A percentile compares a stretch with the other conserved stretches of the same genome.
These are phyloP conservation scores for Fimicolochytrium jonesii DNA, from an alignment of 192 early-diverging fungal species.

Conservation along the genomic window DNA sequence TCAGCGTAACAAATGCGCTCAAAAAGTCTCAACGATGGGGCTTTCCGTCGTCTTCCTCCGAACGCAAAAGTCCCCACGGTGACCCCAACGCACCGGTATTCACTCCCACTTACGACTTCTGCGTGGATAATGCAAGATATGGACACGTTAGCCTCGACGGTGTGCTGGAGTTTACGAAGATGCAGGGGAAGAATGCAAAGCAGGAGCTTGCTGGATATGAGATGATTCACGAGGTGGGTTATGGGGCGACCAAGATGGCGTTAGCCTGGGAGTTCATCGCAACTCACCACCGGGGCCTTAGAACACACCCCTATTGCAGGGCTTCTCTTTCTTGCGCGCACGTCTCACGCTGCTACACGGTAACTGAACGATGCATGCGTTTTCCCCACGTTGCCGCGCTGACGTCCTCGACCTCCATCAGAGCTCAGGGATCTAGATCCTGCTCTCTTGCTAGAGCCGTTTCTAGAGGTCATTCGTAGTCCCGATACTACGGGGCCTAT, in stretches of 20 bases:
- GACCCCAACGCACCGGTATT: no score
- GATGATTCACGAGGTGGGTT: no score
- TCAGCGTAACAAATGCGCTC: constrained; percentile 72
- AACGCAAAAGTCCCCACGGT: no score
- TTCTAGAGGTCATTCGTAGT: constrained; percentile 86
- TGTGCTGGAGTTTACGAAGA: constrained; percentile 25
- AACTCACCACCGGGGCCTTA: no score
- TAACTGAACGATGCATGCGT: no score
- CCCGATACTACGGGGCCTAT: constrained; percentile 94
- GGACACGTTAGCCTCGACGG: constrained; percentile 14
- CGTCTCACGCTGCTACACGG: constrained; percentile 44
- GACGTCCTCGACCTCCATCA: no score
- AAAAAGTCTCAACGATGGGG: constrained; percentile 78
- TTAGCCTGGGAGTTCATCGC: no score
- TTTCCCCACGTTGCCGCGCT: no score
- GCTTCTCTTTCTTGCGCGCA: constrained; percentile 62
- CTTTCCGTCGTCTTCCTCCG: no score
- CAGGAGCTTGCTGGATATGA: no score
- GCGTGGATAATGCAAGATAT: constrained; percentile 1
- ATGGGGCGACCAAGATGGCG: no score
- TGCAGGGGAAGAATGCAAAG: constrained; percentile 1
- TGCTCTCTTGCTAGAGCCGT: constrained; percentile 75
- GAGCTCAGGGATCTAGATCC: constrained; percentile 48
- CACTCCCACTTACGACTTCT: constrained; percentile 11
- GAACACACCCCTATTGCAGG: constrained; percentile 64